Evolutionary conservation across 441 rosid genomes (phyloP), one percentile per base, ranked within the genome.

Genomic region (Pelargonium myrrhifolium): DNA sequence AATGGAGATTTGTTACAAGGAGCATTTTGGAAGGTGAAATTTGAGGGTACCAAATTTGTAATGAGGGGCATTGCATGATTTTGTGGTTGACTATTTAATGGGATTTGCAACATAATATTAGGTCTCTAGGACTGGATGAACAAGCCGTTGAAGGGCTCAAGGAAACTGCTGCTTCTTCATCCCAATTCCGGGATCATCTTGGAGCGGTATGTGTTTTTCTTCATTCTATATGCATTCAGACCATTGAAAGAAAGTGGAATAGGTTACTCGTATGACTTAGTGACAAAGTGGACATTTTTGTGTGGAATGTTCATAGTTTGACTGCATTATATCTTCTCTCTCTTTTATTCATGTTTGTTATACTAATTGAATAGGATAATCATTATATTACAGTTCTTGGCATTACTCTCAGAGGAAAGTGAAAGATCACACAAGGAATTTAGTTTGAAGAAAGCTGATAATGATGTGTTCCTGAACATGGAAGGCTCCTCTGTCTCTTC

Each of bases 131-230:
- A 56, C 79, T 93, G 15, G 92, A 86, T 10, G 78, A 88, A 0
- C 62, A 75, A 0, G 90, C 96, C 7, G 88, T 95, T 96, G 77
- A 64, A 67, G 97, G 95, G 64, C 83, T 93, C 0, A 88, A 91
- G 79, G 92, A 93, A 81, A 88, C 99, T 31, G 92, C 95, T 39
- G 85, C 84, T 22, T 79, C 89, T 61, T 83, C 89, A 69, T 86
- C 90, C 0, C 77, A 74, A 8, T 87, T 88, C 21, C 87, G 83
- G 79, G 78, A 87, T 72, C 99, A 91, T 74, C 76, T 93, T 49
- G 96, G 95, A 64, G 84, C 97, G 66, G 99, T 93, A 84, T 62
- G 93, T 12, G 0, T 12, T 0, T 21, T 28, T 0, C 1, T 17
- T 39, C 39, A 10, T 40, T 21, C 12, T 18, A 37, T 3, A 20